Evolutionary conservation across 768 basidiomycete species (phyloP).

Genomic region (Russula dissimulans): DNA sequence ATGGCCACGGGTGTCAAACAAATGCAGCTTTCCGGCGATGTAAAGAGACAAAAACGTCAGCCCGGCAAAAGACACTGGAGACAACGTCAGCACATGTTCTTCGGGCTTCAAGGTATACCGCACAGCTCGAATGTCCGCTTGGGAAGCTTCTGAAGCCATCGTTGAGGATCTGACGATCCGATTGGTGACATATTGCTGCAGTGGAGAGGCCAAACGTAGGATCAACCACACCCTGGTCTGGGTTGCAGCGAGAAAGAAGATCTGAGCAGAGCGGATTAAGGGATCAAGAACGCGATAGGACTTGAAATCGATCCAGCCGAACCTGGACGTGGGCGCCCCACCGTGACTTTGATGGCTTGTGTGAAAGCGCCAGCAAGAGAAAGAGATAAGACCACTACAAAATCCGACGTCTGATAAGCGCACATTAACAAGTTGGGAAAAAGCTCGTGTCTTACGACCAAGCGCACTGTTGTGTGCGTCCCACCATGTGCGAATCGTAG

Average conservation of each 20-base stretch:
- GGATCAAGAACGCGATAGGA: background rate
- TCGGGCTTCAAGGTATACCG: conserved; percentile 23
- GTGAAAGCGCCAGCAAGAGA: conserved; percentile 74
- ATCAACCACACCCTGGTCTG: conserved; percentile 52
- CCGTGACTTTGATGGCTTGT: conserved; percentile 76
- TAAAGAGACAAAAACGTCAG: conserved; percentile 85
- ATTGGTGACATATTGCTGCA: conserved; percentile 73
- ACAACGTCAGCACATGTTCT: background rate
- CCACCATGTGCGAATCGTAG: conserved; percentile 80
- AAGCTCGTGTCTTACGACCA: conserved; percentile 29
- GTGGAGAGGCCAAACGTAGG: conserved; percentile 63
- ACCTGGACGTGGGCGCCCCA: conserved; percentile 88
- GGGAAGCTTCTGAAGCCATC: conserved; percentile 93
- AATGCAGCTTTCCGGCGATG: conserved; percentile 83
- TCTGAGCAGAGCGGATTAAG: conserved; percentile 31
- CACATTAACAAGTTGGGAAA: background rate
- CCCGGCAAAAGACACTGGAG: conserved; percentile 82
- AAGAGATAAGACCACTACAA: conserved; percentile 59
- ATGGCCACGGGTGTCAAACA: conserved; percentile 78
- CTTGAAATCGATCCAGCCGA: background rate
- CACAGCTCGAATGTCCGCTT: conserved; percentile 84
- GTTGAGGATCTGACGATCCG: conserved; percentile 42
- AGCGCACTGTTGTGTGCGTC: conserved; percentile 68
- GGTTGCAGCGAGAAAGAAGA: conserved; percentile 63
- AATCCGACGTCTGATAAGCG: background rate